phyloP scores from a whole-genome alignment of 2,329 filamentous ascomycete species.

The Aspergillus sp. region DNA sequence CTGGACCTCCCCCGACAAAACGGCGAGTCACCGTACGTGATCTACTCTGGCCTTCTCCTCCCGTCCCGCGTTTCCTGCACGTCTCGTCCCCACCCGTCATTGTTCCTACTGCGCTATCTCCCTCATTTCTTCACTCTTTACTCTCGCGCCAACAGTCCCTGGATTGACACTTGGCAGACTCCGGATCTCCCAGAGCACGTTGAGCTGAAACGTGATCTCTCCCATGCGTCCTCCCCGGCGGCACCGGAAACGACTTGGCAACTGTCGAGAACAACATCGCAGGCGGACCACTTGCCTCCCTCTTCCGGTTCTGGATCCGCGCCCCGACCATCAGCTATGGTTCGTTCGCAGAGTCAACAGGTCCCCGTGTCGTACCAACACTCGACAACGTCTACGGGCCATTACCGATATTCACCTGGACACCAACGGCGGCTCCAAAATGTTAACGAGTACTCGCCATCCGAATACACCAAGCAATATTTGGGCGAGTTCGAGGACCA shows the following conservation, averaged over 20 bases:
- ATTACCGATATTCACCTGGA: constrained; percentile 34
- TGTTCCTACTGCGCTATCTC: constrained; percentile 23
- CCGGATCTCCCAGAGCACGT: constrained; percentile 36
- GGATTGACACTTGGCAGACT: constrained; percentile 46
- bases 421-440: constrained; percentile 31
- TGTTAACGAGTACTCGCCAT: constrained; percentile 43
- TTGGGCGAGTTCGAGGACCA: constrained; percentile 32
- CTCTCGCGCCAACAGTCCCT: constrained; percentile 30
- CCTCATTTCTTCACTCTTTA: constrained; percentile 18
- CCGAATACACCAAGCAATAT: constrained; percentile 41
- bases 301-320: constrained; percentile 26
- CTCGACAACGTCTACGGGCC: constrained; percentile 24
- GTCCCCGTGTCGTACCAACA: constrained; percentile 33
- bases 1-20: constrained; percentile 41
- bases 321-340: constrained; percentile 36
- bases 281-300: constrained; percentile 24
- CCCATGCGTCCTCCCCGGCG: constrained; percentile 31
- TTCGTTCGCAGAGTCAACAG: constrained; percentile 41
- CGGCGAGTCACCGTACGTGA: constrained; percentile 48
- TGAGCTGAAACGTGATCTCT: constrained; percentile 32
- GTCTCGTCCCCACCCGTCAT: constrained; percentile 23
- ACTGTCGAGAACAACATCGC: constrained; percentile 27
- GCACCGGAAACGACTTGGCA: constrained; percentile 23
- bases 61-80: constrained; percentile 22
- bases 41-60: constrained; percentile 41